Evolutionary conservation across 2,329 filamentous ascomycete genomes (phyloP), one percentile per base, ranked within the genome.

Genomic region (Microsporum audouinii): DNA sequence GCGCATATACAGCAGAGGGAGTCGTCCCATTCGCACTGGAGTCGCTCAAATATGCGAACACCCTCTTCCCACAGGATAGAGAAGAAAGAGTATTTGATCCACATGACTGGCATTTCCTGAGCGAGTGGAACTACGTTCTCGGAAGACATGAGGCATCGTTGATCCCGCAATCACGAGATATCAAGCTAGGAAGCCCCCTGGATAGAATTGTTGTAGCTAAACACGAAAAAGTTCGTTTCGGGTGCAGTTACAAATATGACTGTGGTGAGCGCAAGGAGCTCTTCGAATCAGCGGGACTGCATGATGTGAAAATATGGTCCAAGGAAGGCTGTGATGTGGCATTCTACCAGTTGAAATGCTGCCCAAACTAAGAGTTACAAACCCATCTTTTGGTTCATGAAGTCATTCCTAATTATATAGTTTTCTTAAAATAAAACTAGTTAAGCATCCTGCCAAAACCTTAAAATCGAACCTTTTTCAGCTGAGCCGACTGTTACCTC

Each of bases 201-300:
- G 51, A 55, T 17, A 36, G 14, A 4, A 55, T 55, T 23, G 31
- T 55, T 5, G 51, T 55, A 8, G 14, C 31, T n/a, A 55, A 55
- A 10, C 29, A 36, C 33, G 51, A 55, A 34, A 55, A 55, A 12
- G 31, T 55, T n/a, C 51, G 51, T n/a, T 55, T 55, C 33, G 51
- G 51, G 1, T 55, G 51, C 51, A 55, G 51, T 36, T 55, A 55
- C 51, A 55, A 55, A 31, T 55, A 38, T 6, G 51, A 55, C 51
- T 8, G 4, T n/a, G 51, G 8, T 5, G 51, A 55, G 14, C 61
- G 47, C 45, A 56, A 60, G 51, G 60, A 51, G 10, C 27, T 63
- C 49, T 60, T 55, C 31, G 36, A 29, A 12, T 29, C 36, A n/a
- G 56, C 56, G 23, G 56, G 56, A n/a, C 27, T 45, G 36, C 31